Evolutionary conservation across 352 stramenopile genomes (phyloP), one percentile per base, ranked within the genome.

Genomic region (Globisporangium okanoganense): DNA sequence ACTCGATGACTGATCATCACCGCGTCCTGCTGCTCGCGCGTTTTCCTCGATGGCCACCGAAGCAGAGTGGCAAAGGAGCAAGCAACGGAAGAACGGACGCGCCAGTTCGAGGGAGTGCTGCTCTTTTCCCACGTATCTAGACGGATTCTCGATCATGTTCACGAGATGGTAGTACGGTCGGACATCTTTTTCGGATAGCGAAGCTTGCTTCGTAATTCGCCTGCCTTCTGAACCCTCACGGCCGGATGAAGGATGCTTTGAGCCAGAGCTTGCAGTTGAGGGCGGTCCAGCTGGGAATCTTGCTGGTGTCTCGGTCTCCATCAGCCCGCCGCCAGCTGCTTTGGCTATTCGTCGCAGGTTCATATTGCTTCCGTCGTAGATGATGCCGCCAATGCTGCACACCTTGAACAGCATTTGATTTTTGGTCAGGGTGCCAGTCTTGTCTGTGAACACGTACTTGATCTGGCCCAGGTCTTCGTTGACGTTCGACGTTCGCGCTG

Each of bases 391-490:
- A 29, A 99, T 94, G 36, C 83, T 92, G 64, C 94, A 97, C 10
- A 93, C 79, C 62, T 96, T 95, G 66, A 99, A 98, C 22, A 98
- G 76, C 97, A 99, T 99, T 56, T 99, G 88, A 66, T 99, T 99
- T 56, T 97, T 96, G 2, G 98, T 99, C 18, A 99, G 72, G 4
- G 98, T 99, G 8, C 98, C 98, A 1, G 97, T 99, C 71, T 99
- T 99, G 70, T 99, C 98, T 18, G 85, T 98, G 73, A 99, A 99
- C 13, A 99, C 95, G 73, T 99, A 99, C 62, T 98, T 94, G 65
- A 99, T 97, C 78, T 98, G 92, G 0, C 97, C 98, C 2, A 98
- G 73, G 55, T 98, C 92, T 76, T 97, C 95, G 41, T 97, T 97
- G 49, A 99, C 88, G 53, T 97, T 96, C 16, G 91, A 97, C 0